phyloP scores from a whole-genome alignment of 805 yeast species.

The Dipodascus albidus region DNA sequence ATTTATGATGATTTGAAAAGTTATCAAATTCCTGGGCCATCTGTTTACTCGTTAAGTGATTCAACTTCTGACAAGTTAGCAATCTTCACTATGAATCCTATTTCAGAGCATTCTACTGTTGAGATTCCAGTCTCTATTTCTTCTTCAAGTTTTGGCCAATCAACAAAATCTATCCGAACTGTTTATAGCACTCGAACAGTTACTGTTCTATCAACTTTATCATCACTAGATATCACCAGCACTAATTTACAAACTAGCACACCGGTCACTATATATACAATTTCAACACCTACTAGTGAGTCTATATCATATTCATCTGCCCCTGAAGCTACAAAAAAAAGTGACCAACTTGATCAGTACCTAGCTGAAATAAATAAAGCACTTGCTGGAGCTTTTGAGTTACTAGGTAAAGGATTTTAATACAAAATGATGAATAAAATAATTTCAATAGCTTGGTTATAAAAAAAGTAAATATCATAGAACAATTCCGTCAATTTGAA shows the following conservation, averaged over 20 bases:
- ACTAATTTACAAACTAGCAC: neutral
- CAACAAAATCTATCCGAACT: neutral
- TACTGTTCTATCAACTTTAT: neutral
- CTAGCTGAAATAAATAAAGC: neutral
- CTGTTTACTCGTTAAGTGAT: neutral
- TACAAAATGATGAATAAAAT: no score
- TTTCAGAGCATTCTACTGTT: neutral
- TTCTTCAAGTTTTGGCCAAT: neutral
- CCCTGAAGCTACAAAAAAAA: neutral
- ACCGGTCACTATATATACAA: neutral
- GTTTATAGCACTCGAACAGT: neutral
- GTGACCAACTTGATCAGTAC: neutral
- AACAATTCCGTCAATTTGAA: no score
- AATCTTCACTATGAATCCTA: no score
- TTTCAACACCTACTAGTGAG: neutral
- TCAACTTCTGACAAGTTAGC: neutral
- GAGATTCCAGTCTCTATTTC: neutral
- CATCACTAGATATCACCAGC: no score
- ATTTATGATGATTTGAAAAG: neutral
- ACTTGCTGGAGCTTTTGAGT: neutral
- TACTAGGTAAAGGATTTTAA: no score
- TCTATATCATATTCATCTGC: neutral
- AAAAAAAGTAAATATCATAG: no score
- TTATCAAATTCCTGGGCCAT: neutral
- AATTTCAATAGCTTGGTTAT: no score